These are phyloP conservation scores for Alloteropsis angusta DNA, from an alignment of 202 grass and related monocot species.

Conservation along the genomic window DNA sequence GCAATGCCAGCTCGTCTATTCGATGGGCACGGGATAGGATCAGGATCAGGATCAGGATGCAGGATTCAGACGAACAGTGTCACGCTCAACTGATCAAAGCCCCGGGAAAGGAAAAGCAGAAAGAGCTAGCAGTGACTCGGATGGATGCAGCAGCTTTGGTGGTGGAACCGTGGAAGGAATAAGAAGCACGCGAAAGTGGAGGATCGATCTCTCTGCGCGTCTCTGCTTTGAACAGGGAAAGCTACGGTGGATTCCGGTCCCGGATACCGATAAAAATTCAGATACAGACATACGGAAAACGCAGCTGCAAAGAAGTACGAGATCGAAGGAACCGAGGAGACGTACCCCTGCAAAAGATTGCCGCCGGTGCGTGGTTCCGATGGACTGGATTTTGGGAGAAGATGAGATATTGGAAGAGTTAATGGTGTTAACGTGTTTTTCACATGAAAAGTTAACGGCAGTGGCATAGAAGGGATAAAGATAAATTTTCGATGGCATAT, in stretches of 20 bases:
- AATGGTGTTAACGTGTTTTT: too few relatives aligned
- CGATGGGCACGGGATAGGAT: background rate
- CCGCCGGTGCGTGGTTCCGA: too few relatives aligned
- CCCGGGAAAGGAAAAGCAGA: background rate
- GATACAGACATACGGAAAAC: background rate
- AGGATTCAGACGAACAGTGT: slow-evolving; percentile 1
- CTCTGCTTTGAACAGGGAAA: slow-evolving; percentile 12
- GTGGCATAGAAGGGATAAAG: too few relatives aligned
- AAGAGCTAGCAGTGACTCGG: background rate
- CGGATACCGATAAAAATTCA: background rate
- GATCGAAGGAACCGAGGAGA: background rate
- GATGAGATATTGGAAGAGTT: too few relatives aligned
- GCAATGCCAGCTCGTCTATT: background rate
- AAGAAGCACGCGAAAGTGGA: slow-evolving; percentile 22
- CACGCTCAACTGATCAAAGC: background rate
- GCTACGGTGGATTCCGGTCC: background rate
- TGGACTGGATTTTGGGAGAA: too few relatives aligned
- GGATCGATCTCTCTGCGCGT: background rate
- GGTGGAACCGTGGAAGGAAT: slow-evolving; percentile 34
- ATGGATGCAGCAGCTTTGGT: background rate
- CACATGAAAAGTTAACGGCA: too few relatives aligned
- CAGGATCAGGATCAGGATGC: background rate
- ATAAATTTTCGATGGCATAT: too few relatives aligned
- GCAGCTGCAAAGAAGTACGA: background rate
- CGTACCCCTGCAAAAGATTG: background rate